Base-by-base conservation (phyloP, 108 stramenopile genomes). In the Epithemia pelagica region DNA sequence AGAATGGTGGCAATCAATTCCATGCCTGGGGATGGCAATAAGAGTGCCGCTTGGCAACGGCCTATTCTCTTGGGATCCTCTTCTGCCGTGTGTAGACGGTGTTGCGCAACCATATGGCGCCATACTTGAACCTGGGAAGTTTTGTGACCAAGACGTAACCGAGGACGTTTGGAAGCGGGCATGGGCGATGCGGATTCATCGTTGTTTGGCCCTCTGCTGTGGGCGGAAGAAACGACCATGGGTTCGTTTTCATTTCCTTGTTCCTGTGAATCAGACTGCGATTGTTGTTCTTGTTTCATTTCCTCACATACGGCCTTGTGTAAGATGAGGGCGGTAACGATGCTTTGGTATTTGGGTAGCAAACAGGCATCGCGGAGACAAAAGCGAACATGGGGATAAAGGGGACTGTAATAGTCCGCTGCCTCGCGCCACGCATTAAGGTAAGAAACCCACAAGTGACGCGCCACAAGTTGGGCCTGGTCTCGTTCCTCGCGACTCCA, bases 341-440 rank as follows among this genome's bases (percentile, higher is more conserved):
- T 15, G 37, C 37, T 5, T 5, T 15, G 37, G 15, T 46, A 46
- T 5, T 5, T 5, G 37, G 5, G 5, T 10, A 5, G 5, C 5
- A 90, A 52, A 62, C 86, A 90, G 27, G 28, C 58, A 74, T 87
- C 89, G 27, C 89, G 89, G 59, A 90, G 82, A 18, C 73, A 80
- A 58, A 86, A 82, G 58, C 86, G 80, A 56, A 85, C 69, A 32
- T 84, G 78, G 29, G 89, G 89, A 73, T 87, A 82, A 24, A 69
- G 63, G n/a, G 23, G 46, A 0, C 76, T 76, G 59, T 78, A 86
- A 23, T 59, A 60, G 5, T 67, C 62, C 0, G 86, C 76, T 2
- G 81, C 86, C 21, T 87, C 76, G 56, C 53, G 77, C 86, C 86
- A 90, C 0, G 82, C 61, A 25, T 56, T 28, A 33, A 86, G 65